phyloP scores from a whole-genome alignment of 2,329 filamentous ascomycete genomes.

The Xylaria hypoxylon region DNA sequence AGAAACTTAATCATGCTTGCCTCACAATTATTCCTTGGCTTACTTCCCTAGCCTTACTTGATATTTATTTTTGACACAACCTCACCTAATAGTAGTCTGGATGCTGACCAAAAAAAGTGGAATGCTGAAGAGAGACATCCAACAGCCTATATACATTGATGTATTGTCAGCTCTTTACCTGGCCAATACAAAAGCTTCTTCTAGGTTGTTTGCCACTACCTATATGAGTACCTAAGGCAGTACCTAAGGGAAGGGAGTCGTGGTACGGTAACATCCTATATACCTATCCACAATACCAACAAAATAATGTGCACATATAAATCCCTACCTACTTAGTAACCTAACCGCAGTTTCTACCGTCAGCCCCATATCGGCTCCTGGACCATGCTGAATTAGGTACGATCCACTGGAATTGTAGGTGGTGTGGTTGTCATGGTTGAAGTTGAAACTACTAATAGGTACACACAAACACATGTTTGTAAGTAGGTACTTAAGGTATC shows the following conservation, averaged over 20 bases:
- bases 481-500: too few relatives aligned
- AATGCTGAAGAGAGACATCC: neutral
- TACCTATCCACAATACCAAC: neutral
- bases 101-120: constrained; percentile 9
- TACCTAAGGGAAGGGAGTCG: neutral
- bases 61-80: neutral
- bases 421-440: too few relatives aligned
- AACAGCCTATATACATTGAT: neutral
- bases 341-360: too few relatives aligned
- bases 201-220: constrained; percentile 1
- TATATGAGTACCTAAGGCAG: neutral
- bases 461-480: too few relatives aligned
- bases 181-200: neutral
- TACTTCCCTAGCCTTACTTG: neutral
- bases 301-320: neutral
- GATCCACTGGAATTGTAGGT: constrained; percentile 1
- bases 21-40: constrained; percentile 1
- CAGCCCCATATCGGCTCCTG: constrained; percentile 2
- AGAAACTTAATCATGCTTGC: constrained; percentile 4
- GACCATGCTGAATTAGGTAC: neutral
- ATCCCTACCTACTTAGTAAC: neutral
- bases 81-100: neutral
- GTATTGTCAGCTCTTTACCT: constrained; percentile 12
- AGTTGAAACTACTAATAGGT: neutral
- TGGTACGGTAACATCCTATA: neutral